Evolutionary conservation across 352 stramenopile genomes (phyloP), one percentile per base, ranked within the genome.

Genomic region (Phytophthora sp.): DNA sequence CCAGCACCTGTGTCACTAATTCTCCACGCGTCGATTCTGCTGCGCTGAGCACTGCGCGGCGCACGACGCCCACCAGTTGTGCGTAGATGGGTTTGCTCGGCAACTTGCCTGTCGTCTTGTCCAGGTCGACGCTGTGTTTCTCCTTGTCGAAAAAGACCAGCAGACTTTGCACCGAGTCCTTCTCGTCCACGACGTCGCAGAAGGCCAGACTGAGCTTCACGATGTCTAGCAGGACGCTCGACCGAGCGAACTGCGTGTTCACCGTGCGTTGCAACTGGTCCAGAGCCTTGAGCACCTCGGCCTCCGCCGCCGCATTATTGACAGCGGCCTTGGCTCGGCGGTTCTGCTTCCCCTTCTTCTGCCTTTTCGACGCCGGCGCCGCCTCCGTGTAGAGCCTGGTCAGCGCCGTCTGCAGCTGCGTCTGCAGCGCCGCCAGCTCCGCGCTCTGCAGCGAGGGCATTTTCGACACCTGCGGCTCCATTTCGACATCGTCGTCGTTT

Each of bases 321-420:
- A 49, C 26, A 26, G 24, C 43, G 38, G 28, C 27, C 60, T 53
- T 66, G 4, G 38, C 34, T 38, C 58, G 72, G 35, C 60, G 79
- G 23, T 18, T 56, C 26, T 82, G 72, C 48, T 88, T 87, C 45
- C 81, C 52, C 54, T 91, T 91, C 66, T 91, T 92, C 30, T 85
- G 77, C 1, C 84, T 71, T 51, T 92, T 92, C 13, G 74, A 34
- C 1, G 70, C 49, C 4, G 83, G 75, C 2, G 59, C 62, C 24
- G 51, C 41, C 21, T 69, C 74, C 1, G 43, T 59, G 27, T 72
- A 50, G 17, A 79, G 69, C 45, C 77, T 76, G 8, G 72, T 65
- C 9, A 88, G 50, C 2, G 67, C 64, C 8, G 20, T 21, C n/a
- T 83, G 57, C 1, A 90, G 48, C 30, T 83, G 51, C n/a, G 38